Evolutionary conservation across 306 rosid genomes (phyloP).

Genomic region (Lathyrus sativus): DNA sequence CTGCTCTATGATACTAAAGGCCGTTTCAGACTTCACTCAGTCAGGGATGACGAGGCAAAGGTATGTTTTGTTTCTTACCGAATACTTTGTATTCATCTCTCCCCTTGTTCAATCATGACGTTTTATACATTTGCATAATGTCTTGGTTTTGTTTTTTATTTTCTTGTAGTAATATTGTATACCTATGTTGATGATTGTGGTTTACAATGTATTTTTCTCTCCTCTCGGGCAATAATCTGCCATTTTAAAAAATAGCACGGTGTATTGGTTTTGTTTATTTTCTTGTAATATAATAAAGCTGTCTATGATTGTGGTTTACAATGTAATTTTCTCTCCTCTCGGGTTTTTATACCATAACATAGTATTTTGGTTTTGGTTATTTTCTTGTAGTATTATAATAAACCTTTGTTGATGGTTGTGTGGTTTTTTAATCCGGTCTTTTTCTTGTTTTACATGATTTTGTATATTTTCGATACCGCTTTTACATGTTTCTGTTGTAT

Average conservation of each 20-base stretch:
- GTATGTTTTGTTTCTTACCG: conserved; percentile 36
- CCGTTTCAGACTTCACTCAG: conserved; percentile 70
- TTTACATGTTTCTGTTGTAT: background rate
- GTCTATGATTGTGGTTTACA: too few relatives aligned
- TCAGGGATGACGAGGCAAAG: conserved; percentile 87
- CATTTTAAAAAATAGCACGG: too few relatives aligned
- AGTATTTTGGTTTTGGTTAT: background rate
- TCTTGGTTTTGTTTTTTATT: background rate
- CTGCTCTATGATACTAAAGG: conserved; percentile 83
- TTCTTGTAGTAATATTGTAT: background rate
- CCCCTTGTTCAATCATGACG: background rate
- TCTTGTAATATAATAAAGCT: too few relatives aligned
- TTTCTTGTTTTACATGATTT: background rate
- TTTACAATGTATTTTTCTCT: too few relatives aligned
- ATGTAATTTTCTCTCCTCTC: too few relatives aligned
- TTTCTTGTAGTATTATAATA: background rate
- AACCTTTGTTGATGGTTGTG: background rate
- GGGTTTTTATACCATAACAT: background rate
- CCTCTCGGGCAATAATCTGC: too few relatives aligned
- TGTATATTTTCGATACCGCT: background rate
- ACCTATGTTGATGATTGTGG: too few relatives aligned
- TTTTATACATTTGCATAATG: background rate
- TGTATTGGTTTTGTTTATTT: too few relatives aligned
- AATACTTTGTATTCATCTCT: background rate
- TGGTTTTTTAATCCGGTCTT: background rate